Base-by-base conservation (phyloP, 2,329 filamentous ascomycete genomes). In the Colletotrichum sp. region DNA sequence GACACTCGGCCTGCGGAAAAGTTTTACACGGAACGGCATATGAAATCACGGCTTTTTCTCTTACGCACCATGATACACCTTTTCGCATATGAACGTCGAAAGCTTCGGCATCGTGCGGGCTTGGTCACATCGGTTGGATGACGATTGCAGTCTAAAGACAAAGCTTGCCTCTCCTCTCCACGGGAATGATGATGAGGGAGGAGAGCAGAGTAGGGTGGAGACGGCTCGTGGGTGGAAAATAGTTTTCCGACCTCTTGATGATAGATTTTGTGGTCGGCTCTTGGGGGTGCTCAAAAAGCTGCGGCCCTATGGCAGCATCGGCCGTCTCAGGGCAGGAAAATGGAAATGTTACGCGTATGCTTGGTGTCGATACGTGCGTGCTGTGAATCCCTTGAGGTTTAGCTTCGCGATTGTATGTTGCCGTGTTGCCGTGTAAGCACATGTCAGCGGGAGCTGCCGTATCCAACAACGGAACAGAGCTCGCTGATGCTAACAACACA, bases 61-160 rank as follows among this genome's bases (percentile, higher is more conserved):
- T 64, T 76, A 75, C 75, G 72, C 75, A 76, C 75, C 71, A 75
- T 71, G 75, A 76, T 75, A 76, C 75, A 76, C 75, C 75, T 75
- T 67, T 62, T 75, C 67, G 75, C 71, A 76, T 75, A 69, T 66
- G 75, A 71, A 71, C 66, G 65, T 72, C 72, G 52, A 69, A 30
- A 76, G 49, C 67, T 57, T 70, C 66, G 66, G 60, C 71, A 62
- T 70, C 62, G 52, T 67, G 75, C 67, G 72, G 63, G 70, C 57
- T 76, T 75, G 72, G 72, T 75, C 66, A 52, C 66, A 76, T 76
- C 62, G 71, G 44, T 76, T 76, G 75, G 75, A 76, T 76, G 75
- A 67, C 75, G 74, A 76, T 59, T 64, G 71, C 71, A 75, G 70
- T 16, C 64, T 28, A 64, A 65, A 66, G 49, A 70, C 49, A 44